These are phyloP conservation scores for Emergomyces pasteurianus DNA, from an alignment of 2,329 filamentous ascomycete species.

Conservation along the genomic window DNA sequence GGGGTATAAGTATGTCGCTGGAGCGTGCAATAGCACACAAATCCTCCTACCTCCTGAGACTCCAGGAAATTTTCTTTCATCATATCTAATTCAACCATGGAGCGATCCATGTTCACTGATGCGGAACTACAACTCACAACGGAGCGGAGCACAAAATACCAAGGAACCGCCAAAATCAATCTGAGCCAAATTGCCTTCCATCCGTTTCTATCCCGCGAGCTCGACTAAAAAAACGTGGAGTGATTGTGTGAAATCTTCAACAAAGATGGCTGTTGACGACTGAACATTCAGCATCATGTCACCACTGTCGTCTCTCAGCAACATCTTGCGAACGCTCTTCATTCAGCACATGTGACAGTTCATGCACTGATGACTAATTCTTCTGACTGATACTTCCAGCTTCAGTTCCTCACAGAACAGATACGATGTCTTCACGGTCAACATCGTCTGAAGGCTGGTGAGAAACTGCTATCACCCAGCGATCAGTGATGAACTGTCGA, in stretches of 20 bases:
- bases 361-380: too few relatives aligned
- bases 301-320: too few relatives aligned
- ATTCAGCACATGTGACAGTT: too few relatives aligned
- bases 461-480: too few relatives aligned
- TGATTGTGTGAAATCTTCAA: conserved; percentile 14
- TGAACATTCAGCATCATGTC: conserved; percentile 20
- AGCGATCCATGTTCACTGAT: conserved; percentile 11
- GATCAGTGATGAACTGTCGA: too few relatives aligned
- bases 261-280: conserved; percentile 13
- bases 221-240: conserved; percentile 15
- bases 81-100: conserved; percentile 6
- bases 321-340: too few relatives aligned
- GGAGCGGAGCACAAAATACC: conserved; percentile 16
- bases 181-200: conserved; percentile 16
- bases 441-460: too few relatives aligned
- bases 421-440: too few relatives aligned
- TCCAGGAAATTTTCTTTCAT: background rate
- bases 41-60: background rate
- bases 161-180: conserved; percentile 15
- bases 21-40: background rate
- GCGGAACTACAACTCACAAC: conserved; percentile 7
- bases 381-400: too few relatives aligned
- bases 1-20: background rate
- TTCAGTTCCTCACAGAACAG: too few relatives aligned
- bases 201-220: conserved; percentile 8